Percentiles rank a stretch among this genome's conserved stretches.
phyloP scores from a whole-genome alignment of 805 yeast species.

The Hanseniaspora taiwanica region DNA sequence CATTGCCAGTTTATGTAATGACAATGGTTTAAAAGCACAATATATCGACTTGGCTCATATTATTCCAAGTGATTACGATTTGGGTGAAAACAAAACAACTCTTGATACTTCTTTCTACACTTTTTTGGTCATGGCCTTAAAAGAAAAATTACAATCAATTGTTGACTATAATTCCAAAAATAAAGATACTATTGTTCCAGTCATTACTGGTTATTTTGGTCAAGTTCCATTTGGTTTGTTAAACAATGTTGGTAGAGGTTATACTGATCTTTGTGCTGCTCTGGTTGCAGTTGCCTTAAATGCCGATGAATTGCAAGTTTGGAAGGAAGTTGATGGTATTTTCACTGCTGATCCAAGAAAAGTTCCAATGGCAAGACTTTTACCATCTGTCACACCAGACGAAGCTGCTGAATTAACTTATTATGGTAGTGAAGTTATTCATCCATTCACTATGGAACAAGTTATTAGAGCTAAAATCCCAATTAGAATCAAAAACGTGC shows the following conservation, averaged over 20 bases:
- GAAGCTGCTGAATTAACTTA: conserved; percentile 97
- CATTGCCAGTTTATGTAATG: conserved; percentile 76
- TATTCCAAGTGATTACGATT: conserved; percentile 46
- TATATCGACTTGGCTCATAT: conserved; percentile 70
- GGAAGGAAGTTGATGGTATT: conserved; percentile 99
- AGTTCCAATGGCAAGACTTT: conserved; percentile 75
- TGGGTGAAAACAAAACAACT: conserved; percentile 30
- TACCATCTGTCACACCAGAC: conserved; percentile 88
- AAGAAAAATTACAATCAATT: conserved; percentile 32
- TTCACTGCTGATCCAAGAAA: conserved; percentile 98
- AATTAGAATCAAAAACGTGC: conserved; percentile 90
- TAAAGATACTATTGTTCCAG: conserved; percentile 55
- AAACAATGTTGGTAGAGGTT: conserved; percentile 92
- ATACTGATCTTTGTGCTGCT: conserved; percentile 96
- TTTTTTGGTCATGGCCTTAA: conserved; percentile 39
- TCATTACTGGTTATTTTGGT: conserved; percentile 92
- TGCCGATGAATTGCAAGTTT: conserved; percentile 91
- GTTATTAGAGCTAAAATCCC: conserved; percentile 94
- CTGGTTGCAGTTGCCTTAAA: conserved; percentile 82
- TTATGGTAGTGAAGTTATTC: conserved; percentile 95
- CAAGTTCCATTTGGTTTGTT: conserved; percentile 90
- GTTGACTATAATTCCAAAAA: conserved; percentile 22
- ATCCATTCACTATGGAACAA: conserved; percentile 98
- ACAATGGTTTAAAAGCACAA: conserved; percentile 62
- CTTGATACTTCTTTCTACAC: conserved; percentile 57